A percentile compares a stretch with the other conserved stretches of the same genome.
phyloP scores from a whole-genome alignment of 2,329 filamentous ascomycete species.

The Harringtonia aguacate region DNA sequence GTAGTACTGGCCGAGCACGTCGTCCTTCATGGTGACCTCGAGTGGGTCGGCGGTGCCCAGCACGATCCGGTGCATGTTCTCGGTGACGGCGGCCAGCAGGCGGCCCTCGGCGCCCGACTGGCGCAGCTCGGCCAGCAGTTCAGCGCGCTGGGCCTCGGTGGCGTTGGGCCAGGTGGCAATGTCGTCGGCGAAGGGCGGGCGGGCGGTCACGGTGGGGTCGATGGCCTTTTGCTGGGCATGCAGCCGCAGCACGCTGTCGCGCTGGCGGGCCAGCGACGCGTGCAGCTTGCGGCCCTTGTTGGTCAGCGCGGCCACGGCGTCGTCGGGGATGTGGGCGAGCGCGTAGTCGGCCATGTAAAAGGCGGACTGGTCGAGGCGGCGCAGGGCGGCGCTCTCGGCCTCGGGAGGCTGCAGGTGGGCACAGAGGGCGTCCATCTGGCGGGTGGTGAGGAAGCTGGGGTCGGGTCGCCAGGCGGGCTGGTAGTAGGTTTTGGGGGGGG shows the following conservation, averaged over 20 bases:
- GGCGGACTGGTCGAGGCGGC: constrained; percentile 8
- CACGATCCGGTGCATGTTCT: constrained; percentile 15
- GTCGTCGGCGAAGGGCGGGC: constrained; percentile 3
- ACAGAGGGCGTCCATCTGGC: constrained; percentile 8
- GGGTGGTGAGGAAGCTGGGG: constrained; percentile 6
- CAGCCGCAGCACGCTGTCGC: constrained; percentile 7
- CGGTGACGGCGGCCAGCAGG: constrained; percentile 7
- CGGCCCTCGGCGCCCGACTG: constrained; percentile 9
- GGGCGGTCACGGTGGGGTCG: neutral
- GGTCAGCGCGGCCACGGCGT: neutral
- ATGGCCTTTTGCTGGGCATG: neutral
- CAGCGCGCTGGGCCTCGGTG: neutral
- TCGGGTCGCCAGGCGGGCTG: constrained; percentile 10
- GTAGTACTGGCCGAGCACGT: constrained; percentile 14
- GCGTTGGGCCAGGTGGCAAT: constrained; percentile 10
- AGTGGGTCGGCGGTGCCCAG: constrained; percentile 16
- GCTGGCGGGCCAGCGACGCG: constrained; percentile 5
- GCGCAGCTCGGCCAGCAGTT: constrained; percentile 1
- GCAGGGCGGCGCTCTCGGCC: constrained; percentile 6
- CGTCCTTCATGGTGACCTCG: constrained; percentile 17
- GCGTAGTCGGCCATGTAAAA: constrained; percentile 12
- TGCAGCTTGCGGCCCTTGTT: constrained; percentile 11
- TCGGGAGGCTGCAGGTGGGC: constrained; percentile 6
- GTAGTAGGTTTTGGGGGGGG: constrained; percentile 13
- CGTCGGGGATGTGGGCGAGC: constrained; percentile 1